A percentile compares a stretch with the other conserved stretches of the same genome.
These are phyloP conservation scores for Trichothecium roseum DNA, from an alignment of 2,329 filamentous ascomycete genomes.

Conservation along the genomic window DNA sequence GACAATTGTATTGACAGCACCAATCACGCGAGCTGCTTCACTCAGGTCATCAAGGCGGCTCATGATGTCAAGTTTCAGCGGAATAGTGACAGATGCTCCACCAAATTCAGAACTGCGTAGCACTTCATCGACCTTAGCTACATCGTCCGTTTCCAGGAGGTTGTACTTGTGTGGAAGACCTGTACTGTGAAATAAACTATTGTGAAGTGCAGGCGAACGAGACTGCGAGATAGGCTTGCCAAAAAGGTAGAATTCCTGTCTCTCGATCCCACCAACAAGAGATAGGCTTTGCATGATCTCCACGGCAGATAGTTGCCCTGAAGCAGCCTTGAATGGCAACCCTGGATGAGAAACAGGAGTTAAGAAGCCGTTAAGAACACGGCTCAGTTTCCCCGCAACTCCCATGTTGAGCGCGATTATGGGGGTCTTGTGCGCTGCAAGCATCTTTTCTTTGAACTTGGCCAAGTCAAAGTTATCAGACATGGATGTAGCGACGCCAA, in stretches of 20 bases:
- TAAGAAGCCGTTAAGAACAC: slow-evolving; percentile 84
- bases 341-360: slow-evolving; percentile 86
- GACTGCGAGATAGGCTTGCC: slow-evolving; percentile 76
- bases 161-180: slow-evolving; percentile 82
- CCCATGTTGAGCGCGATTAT: slow-evolving; percentile 97
- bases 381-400: slow-evolving; percentile 71
- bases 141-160: slow-evolving; percentile 61
- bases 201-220: slow-evolving; percentile 82
- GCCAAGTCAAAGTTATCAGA: slow-evolving; percentile 82
- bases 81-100: slow-evolving; percentile 91
- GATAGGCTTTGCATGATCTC: slow-evolving; percentile 76
- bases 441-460: slow-evolving; percentile 70
- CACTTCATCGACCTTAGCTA: slow-evolving; percentile 48
- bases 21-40: slow-evolving; percentile 69
- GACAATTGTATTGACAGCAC: slow-evolving; percentile 90
- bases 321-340: slow-evolving; percentile 87
- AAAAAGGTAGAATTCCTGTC: slow-evolving; percentile 76
- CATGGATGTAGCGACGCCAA: slow-evolving; percentile 65
- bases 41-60: slow-evolving; percentile 70
- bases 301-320: slow-evolving; percentile 80
- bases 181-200: slow-evolving; percentile 63
- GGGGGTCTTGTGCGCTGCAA: slow-evolving; percentile 63
- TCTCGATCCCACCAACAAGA: slow-evolving; percentile 66
- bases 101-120: slow-evolving; percentile 70
- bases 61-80: slow-evolving; percentile 84